Base-by-base conservation (phyloP, 2,329 filamentous ascomycete genomes). In the Akanthomyces lecanii region DNA sequence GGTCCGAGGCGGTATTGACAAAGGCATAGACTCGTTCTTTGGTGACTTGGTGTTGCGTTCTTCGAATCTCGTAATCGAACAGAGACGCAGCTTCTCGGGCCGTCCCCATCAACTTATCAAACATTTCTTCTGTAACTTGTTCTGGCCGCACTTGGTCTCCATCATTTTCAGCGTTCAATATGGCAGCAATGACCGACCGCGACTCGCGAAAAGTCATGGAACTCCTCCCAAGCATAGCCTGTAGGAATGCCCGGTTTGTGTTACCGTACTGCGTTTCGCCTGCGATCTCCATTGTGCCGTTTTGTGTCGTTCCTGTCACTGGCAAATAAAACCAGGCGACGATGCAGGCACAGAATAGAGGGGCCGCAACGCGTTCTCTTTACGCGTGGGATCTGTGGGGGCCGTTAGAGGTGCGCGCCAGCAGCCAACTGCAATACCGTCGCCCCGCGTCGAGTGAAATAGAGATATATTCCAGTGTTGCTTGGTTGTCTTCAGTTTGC, bases 11-110 rank as follows among this genome's bases (percentile, higher is more conserved):
- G 1, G 89, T 91, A 76, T 99, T 99, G 53, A 98, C 89, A 40
- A 99, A 81, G 2, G 90, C 91, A 73, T 88, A 97, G 25, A 92
- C 79, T n/a, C 86, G 85, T 69, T 86, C 79, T 67, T 84, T 85
- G 11, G 81, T 82, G 33, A 75, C 72, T 73, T 97, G 93, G 69
- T 95, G 86, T 42, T 85, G 77, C 4, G 85, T 85, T 71, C 82
- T 89, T 65, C 92, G 87, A 71, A 99, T 92, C 74, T 97, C 93
- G 68, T 92, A 87, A 77, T 98, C 94, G 71, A 96, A 91, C 10
- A 85, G 82, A 0, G 89, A 90, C 54, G 96, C 84, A 25, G 86
- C 86, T 50, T 84, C 80, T 69, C 93, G 92, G 36, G 92, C 86
- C 25, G 82, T 82, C 59, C 85, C 78, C 63, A 98, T 81, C 73